Percentiles rank a stretch among this genome's conserved stretches.
phyloP scores from a whole-genome alignment of 345 rosid genomes.

The Eucalyptus pauciflora region DNA sequence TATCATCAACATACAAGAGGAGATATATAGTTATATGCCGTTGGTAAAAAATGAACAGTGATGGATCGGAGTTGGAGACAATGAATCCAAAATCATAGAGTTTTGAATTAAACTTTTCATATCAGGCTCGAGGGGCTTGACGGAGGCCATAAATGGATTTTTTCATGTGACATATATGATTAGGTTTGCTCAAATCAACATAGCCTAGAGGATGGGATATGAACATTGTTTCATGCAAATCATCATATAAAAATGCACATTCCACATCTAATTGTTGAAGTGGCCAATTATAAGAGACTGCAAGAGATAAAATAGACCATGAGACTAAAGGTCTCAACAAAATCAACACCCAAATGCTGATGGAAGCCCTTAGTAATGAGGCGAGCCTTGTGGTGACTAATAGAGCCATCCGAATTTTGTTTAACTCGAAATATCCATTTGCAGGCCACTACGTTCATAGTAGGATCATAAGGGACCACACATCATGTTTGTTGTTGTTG shows the following conservation, averaged over 20 bases:
- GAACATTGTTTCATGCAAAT: neutral
- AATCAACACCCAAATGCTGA: too few relatives aligned
- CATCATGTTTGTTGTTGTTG: too few relatives aligned
- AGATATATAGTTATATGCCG: fast-evolving
- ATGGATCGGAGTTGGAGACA: neutral
- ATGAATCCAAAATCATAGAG: neutral
- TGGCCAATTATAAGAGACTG: neutral
- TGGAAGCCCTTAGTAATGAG: too few relatives aligned
- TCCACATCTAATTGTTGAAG: neutral
- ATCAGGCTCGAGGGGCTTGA: neutral
- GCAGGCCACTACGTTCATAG: too few relatives aligned
- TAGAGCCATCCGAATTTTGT: too few relatives aligned
- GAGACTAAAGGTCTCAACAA: too few relatives aligned
- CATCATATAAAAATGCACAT: neutral
- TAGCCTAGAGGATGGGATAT: neutral
- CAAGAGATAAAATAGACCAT: neutral
- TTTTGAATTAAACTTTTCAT: neutral
- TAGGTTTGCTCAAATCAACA: neutral
- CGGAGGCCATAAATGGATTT: neutral
- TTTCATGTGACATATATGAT: neutral
- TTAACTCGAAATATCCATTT: too few relatives aligned
- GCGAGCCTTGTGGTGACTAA: too few relatives aligned
- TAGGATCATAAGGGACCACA: too few relatives aligned
- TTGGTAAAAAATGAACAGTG: neutral
- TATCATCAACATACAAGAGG: fast-evolving